phyloP scores from a whole-genome alignment of 306 rosid species.

The Begonia masoniana region DNA sequence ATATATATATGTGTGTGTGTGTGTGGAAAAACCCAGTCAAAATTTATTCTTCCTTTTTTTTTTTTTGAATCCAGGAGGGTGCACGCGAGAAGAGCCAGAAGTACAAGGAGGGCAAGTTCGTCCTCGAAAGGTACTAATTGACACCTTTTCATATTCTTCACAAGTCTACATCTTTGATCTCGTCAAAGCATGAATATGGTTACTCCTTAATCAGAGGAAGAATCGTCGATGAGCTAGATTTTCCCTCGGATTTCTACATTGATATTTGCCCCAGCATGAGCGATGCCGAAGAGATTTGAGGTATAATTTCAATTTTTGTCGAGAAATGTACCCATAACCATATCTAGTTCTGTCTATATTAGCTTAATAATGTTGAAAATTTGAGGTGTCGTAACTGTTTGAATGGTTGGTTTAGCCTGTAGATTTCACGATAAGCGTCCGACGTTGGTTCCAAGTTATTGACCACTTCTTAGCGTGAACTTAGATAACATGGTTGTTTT shows the following conservation, averaged over 20 bases:
- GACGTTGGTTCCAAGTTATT: too few species aligned
- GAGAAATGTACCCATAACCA: too few species aligned
- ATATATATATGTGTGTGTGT: too few species aligned
- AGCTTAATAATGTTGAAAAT: too few species aligned
- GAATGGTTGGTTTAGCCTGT: too few species aligned
- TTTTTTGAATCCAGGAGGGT: constrained; percentile 41
- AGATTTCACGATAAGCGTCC: too few species aligned
- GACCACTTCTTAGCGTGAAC: too few species aligned
- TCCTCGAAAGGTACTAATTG: constrained; percentile 66
- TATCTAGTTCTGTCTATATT: too few species aligned
- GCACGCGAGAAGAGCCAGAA: constrained; percentile 79
- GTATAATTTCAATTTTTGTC: neutral
- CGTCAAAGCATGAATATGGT: neutral
- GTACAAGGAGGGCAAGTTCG: constrained; percentile 86
- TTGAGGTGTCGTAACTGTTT: too few species aligned
- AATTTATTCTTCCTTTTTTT: neutral
- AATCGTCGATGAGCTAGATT: constrained; percentile 55
- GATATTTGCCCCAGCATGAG: constrained; percentile 45
- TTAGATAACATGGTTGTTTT: too few species aligned
- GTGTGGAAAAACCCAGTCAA: too few species aligned
- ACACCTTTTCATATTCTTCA: neutral
- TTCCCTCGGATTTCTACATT: constrained; percentile 44
- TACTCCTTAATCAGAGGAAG: constrained; percentile 45
- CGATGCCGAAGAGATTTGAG: constrained; percentile 61
- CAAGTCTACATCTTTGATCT: constrained; percentile 6